A percentile compares a stretch with the other conserved stretches of the same genome.
These are phyloP conservation scores for Ustilago loliicola DNA, from an alignment of 1,284 basidiomycete genomes.

Conservation along the genomic window DNA sequence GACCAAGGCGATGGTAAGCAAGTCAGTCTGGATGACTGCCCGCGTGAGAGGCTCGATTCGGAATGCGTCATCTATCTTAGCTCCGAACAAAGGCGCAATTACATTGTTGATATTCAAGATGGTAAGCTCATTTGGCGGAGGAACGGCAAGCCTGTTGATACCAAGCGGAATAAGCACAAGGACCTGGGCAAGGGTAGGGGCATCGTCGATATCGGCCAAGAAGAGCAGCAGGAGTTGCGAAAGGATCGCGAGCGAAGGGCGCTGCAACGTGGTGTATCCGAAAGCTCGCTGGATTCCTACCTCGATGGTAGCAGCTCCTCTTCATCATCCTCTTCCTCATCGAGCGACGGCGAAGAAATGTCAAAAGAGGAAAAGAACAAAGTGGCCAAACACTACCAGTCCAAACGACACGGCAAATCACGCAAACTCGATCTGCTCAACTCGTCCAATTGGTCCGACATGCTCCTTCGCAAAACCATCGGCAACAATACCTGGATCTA, in stretches of 20 bases:
- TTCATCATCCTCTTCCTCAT: constrained; percentile 36
- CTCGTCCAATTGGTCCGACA: constrained; percentile 56
- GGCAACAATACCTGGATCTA: constrained; percentile 62
- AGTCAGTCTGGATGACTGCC: constrained; percentile 77
- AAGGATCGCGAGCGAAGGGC: constrained; percentile 31
- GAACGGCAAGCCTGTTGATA: constrained; percentile 75
- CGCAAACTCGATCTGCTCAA: constrained; percentile 40
- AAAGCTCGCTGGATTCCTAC: constrained; percentile 41
- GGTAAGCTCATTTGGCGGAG: constrained; percentile 81
- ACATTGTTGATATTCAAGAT: constrained; percentile 77
- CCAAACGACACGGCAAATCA: constrained; percentile 48
- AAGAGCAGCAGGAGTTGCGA: constrained; percentile 54
- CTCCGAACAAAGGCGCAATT: constrained; percentile 80
- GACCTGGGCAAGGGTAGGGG: constrained; percentile 66
- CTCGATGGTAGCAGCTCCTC: constrained; percentile 38
- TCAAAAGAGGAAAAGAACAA: constrained; percentile 27
- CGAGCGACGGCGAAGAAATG: constrained; percentile 49
- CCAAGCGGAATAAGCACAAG: constrained; percentile 61
- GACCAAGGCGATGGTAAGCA: constrained; percentile 79
- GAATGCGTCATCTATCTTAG: constrained; percentile 72
- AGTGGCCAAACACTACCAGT: constrained; percentile 44
- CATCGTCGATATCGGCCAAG: constrained; percentile 63
- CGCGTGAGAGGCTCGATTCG: constrained; percentile 78
- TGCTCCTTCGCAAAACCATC: constrained; percentile 59
- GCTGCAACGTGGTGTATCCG: constrained; percentile 42